Evolutionary conservation across 78 protist species (phyloP).

Genomic region (Monosiga brevicollis): DNA sequence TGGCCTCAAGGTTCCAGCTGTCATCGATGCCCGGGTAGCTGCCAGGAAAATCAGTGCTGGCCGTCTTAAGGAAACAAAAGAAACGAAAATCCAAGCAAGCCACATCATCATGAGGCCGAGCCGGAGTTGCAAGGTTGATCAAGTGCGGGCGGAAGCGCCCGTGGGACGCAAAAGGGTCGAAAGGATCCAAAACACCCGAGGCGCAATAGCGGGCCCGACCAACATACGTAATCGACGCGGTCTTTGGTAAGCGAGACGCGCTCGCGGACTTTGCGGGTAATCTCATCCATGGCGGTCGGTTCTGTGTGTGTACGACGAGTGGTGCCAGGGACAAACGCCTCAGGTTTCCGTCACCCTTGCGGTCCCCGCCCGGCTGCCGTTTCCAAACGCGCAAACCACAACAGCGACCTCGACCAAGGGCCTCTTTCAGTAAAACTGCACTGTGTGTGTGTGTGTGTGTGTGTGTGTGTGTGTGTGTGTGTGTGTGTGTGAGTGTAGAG

Average conservation of each 20-base stretch:
- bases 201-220: no score
- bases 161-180: no score
- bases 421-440: background rate
- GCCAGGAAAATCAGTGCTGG: no score
- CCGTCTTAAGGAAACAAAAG: no score
- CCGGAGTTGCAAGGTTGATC: no score
- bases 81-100: no score
- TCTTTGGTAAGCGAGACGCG: background rate
- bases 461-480: background rate
- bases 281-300: background rate
- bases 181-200: no score
- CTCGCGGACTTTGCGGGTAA: background rate
- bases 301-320: no score
- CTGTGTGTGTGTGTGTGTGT: background rate
- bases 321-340: background rate
- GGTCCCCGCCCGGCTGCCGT: background rate
- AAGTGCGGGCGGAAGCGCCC: no score
- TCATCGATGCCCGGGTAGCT: no score
- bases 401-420: background rate
- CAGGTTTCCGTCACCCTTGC: background rate
- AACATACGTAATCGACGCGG: background rate
- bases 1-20: no score
- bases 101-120: no score
- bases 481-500: background rate
- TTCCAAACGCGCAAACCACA: background rate